Evolutionary conservation across 805 yeast genomes (phyloP), one percentile per base, ranked within the genome.

Genomic region (Starmerella ratchasimensis): DNA sequence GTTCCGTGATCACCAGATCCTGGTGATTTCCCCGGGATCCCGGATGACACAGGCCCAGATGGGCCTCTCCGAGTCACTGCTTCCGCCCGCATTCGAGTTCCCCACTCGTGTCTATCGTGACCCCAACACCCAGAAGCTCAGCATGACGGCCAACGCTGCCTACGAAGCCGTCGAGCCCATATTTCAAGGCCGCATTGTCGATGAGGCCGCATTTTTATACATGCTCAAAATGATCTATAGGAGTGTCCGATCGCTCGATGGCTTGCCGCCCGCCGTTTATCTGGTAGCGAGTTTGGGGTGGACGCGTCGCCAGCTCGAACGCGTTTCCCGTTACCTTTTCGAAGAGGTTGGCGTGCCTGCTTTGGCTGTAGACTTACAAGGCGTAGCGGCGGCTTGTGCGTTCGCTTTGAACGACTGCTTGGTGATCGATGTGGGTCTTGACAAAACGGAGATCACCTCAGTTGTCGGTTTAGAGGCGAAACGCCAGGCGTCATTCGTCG

Each of bases 1-100:
- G 34, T 61, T 61, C 49, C 52, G 62, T 33, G 65, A 61, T 53
- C 61, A 56, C 38, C 57, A 58, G 44, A 49, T 61, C 32, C 49
- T 60, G 43, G 65, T 86, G 21, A 69, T 86, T 21, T 76, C 82
- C 38, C 81, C 93, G 1, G 94, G 95, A 21, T 78, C 93, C 2
- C 64, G 62, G 37, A 61, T 68, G 37, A 82, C 96, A 0, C 62
- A 77, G 37, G 80, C 81, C 21, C 80, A 79, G 47, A 75, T 80
- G 54, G 95, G 95, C 2, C 63, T 86, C 20, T 64, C 68, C 20
- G 93, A 79, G 48, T 64, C 80, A 1, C 66, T 81, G 44, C 61
- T 79, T 7, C 82, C 90, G 2, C 93, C 96, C 1, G 70, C 74
- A 19, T 71, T 69, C 45, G 72, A 72, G 39, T 64, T 84, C 21